Conservation (phyloP, 345 rosid species). For the Eucalyptus albens region DNA sequence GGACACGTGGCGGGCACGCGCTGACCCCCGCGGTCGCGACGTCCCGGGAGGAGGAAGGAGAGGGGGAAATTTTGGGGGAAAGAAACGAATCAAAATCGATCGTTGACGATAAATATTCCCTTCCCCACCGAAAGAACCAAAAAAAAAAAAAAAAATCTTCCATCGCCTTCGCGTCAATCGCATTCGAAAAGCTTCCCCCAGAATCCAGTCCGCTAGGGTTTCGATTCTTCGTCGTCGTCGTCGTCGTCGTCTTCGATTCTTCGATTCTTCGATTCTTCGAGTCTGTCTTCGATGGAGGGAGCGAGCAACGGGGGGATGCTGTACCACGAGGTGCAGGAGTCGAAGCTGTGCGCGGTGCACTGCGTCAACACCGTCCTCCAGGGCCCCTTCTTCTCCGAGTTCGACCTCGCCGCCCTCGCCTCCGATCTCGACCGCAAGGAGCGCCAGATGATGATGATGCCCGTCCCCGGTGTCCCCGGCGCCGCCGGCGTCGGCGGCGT, state of each 20-base stretch:
- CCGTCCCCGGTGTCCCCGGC: not conserved
- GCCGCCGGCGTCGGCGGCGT: not conserved
- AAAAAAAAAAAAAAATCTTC: not conserved
- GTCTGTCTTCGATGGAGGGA: constrained; percentile 32
- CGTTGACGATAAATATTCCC: not conserved
- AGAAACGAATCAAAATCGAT: not conserved
- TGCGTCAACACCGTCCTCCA: constrained; percentile 90
- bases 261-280: not conserved
- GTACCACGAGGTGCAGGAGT: constrained; percentile 98
- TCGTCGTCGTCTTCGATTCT: no score
- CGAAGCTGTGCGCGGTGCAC: constrained; percentile 97
- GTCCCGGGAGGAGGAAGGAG: not conserved
- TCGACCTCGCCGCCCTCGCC: constrained; percentile 91
- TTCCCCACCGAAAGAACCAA: no score
- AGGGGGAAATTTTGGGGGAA: not conserved
- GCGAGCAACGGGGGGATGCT: constrained; percentile 88
- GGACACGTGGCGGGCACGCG: not conserved
- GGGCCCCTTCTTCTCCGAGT: constrained; percentile 97
- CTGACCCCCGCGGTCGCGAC: not conserved
- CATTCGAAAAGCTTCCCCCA: not conserved
- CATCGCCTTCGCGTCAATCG: not conserved
- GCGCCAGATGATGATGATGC: constrained; percentile 16
- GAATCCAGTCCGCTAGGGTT: not conserved
- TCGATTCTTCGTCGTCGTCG: not conserved
- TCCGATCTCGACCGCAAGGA: constrained; percentile 81